Evolutionary conservation across 495 filamentous ascomycete genomes (phyloP), one percentile per base, ranked within the genome.

Genomic region (Pseudoneurospora amorphoporcata): DNA sequence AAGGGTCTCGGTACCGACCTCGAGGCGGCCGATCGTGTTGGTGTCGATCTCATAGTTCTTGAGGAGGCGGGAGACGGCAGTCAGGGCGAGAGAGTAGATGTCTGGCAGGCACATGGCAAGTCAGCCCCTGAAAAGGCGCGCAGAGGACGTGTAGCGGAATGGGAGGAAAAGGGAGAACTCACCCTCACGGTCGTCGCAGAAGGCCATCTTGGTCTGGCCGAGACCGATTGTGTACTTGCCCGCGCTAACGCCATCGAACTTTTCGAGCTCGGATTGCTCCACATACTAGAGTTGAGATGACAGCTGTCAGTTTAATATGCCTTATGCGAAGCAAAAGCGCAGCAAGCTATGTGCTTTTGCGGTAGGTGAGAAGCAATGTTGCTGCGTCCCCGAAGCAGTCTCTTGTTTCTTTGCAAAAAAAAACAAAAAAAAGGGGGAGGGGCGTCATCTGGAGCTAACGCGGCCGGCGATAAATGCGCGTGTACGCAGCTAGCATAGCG

Each of bases 191-290:
- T 99, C 95, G 87, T 99, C 95, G 82, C 96, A 98, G 87, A 99
- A 99, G 88, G 92, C 94, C 95, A 99, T 99, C 85, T 95, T 97
- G 76, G 95, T 98, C 90, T 98, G 95, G 77, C 95, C 95, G 69
- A 99, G 92, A 86, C 95, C 95, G 84, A 99, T 99, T 76, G 95
- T 99, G 88, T 99, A 99, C 83, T 99, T 99, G 75, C 95, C 95
- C 68, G 88, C 81, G 78, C 89, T 90, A 75, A 97, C 96, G 82
- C 94, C 95, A 90, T 99, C 95, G 87, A 97, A 95, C 87, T 97
- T 96, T 84, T 99, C 95, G 72, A 99, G 88, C 79, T 98, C 94
- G 70, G 88, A 79, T 87, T 99, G 95, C 82, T 98, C 94, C 77
- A 99, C 95, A 83, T 95, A 99, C 95, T 98, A 65, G n/a, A 43